These are phyloP conservation scores for Euptelea pleiosperma DNA, from an alignment of 164 flowering plant genomes.

Conservation along the genomic window DNA sequence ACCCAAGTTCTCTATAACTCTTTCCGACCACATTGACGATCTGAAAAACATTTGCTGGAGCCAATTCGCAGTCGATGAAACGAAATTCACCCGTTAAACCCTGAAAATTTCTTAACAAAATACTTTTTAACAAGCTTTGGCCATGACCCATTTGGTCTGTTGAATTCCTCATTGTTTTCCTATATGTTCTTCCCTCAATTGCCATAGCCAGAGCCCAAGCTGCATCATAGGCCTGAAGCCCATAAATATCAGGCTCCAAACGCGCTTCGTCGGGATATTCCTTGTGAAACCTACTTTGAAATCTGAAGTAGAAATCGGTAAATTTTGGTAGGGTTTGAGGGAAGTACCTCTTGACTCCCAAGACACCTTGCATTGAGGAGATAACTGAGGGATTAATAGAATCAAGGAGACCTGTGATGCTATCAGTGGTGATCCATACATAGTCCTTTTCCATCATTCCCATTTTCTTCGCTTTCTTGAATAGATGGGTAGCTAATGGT, in stretches of 20 bases:
- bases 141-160: neutral
- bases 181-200: neutral
- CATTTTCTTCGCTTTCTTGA: slow-evolving; percentile 27
- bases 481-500: slow-evolving; percentile 16
- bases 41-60: slow-evolving; percentile 12
- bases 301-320: slow-evolving; percentile 11
- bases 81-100: slow-evolving; percentile 21
- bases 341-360: slow-evolving; percentile 30
- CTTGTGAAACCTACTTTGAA: slow-evolving; percentile 17
- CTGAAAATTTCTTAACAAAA: neutral
- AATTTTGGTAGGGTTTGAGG: slow-evolving; percentile 1
- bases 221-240: slow-evolving; percentile 36
- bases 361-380: slow-evolving; percentile 35
- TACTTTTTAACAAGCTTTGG: neutral
- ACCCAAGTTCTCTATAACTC: slow-evolving; percentile 30
- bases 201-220: slow-evolving; percentile 16
- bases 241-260: slow-evolving; percentile 23
- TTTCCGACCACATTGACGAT: slow-evolving; percentile 33
- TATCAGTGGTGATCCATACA: slow-evolving; percentile 35
- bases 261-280: slow-evolving; percentile 24
- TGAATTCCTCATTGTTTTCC: neutral
- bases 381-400: slow-evolving; percentile 17
- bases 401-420: slow-evolving; percentile 21
- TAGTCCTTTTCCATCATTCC: slow-evolving; percentile 34
- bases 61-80: slow-evolving; percentile 11